phyloP scores from a whole-genome alignment of 495 filamentous ascomycete species.

The Hyphodiscus hymeniophilus region DNA sequence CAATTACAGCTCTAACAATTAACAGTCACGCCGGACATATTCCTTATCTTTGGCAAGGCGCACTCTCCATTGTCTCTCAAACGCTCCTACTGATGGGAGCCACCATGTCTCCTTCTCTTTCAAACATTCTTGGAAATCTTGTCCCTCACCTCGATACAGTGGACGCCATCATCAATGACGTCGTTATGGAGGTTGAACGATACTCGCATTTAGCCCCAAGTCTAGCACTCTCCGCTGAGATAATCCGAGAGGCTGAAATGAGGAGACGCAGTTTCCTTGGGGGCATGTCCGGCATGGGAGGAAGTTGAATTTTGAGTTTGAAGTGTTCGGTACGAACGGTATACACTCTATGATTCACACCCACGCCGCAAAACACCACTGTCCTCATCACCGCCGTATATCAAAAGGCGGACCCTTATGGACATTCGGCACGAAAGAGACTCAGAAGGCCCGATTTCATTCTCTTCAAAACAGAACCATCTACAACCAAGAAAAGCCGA shows the following conservation, averaged over 20 bases:
- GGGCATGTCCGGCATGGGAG: neutral
- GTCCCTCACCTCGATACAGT: slow-evolving; percentile 53
- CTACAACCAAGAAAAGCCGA: slow-evolving; percentile 15
- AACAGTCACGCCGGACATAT: slow-evolving; percentile 70
- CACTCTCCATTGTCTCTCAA: slow-evolving; percentile 73
- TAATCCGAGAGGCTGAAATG: slow-evolving; percentile 69
- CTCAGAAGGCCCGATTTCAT: neutral
- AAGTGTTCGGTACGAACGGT: neutral
- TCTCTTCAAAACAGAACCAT: neutral
- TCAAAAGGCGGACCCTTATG: neutral
- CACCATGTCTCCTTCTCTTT: slow-evolving; percentile 69
- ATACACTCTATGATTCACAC: neutral
- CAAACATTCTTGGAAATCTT: slow-evolving; percentile 42
- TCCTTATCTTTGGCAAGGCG: slow-evolving; percentile 82
- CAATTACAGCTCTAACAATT: slow-evolving; percentile 2
- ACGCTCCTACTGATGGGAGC: slow-evolving; percentile 75
- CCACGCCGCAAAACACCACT: neutral
- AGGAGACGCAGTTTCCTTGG: slow-evolving; percentile 46
- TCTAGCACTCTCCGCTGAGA: slow-evolving; percentile 62
- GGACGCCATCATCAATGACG: slow-evolving; percentile 66
- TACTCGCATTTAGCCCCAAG: slow-evolving; percentile 70
- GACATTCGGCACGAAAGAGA: neutral
- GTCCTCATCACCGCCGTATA: neutral
- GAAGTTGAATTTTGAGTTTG: neutral
- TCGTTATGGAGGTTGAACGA: slow-evolving; percentile 62